Evolutionary conservation across 2,329 filamentous ascomycete genomes (phyloP).

Genomic region (Trichophyton equinum): DNA sequence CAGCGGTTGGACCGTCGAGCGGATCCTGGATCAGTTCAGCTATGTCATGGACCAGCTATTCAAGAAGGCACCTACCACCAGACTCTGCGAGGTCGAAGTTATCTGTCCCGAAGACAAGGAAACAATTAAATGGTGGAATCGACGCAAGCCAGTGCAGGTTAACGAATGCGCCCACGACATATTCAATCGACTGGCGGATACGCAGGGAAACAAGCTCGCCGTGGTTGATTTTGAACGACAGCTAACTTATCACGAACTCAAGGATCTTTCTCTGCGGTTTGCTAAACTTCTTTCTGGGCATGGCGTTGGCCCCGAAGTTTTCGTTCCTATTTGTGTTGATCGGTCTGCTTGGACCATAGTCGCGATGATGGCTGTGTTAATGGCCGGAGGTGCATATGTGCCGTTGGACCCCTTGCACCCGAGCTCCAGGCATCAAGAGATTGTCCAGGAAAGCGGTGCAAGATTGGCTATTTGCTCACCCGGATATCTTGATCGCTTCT

Average conservation of each 20-base stretch:
- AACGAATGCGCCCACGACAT: constrained; percentile 16
- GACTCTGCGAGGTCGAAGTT: constrained; percentile 21
- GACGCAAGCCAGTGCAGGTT: constrained; percentile 5
- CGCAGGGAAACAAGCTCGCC: constrained; percentile 13
- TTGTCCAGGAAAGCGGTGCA: constrained; percentile 9
- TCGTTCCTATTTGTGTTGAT: constrained; percentile 15
- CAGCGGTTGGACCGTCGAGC: constrained; percentile 39
- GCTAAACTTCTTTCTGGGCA: constrained; percentile 7
- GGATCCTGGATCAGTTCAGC: constrained; percentile 41
- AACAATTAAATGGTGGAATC: constrained; percentile 24
- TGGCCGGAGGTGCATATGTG: constrained; percentile 64
- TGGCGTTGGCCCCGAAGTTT: constrained; percentile 10
- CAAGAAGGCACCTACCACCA: constrained; percentile 16
- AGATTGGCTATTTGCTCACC: constrained; percentile 11
- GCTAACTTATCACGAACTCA: constrained; percentile 13
- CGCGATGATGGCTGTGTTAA: constrained; percentile 58
- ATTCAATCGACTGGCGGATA: constrained; percentile 10
- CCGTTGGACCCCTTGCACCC: constrained; percentile 52
- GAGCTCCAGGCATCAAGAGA: constrained; percentile 10
- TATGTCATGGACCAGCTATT: constrained; percentile 25
- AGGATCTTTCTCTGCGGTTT: constrained; percentile 14
- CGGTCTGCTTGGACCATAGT: constrained; percentile 64
- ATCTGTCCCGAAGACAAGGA: constrained; percentile 24
- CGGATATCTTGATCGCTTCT: constrained; percentile 12
- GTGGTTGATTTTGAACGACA: constrained; percentile 15